phyloP scores from a whole-genome alignment of 2,329 filamentous ascomycete genomes.

The Biscogniauxia mediterranea region DNA sequence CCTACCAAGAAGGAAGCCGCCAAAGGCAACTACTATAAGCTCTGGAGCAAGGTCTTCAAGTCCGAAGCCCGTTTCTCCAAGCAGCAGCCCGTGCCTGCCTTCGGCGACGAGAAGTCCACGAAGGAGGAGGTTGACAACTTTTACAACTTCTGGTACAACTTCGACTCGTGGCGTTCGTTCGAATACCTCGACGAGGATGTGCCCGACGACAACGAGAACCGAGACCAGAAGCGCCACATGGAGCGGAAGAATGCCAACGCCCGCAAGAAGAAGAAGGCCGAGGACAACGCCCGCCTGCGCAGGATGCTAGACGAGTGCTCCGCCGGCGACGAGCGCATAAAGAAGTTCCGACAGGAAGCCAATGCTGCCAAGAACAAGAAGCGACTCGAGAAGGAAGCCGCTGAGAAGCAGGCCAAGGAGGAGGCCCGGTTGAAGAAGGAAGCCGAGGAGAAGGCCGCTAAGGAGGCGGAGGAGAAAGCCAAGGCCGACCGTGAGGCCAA shows the following conservation, averaged over 20 bases:
- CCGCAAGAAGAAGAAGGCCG: conserved; percentile 98
- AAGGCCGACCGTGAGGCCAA: conserved; percentile 78
- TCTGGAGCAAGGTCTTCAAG: conserved; percentile 89
- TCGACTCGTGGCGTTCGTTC: conserved; percentile 96
- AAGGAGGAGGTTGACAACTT: conserved; percentile 91
- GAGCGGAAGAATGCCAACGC: conserved; percentile 98
- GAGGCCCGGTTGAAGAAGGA: conserved; percentile 82
- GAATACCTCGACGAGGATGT: conserved; percentile 99
- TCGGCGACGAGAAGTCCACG: conserved; percentile 80
- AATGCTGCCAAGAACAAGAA: conserved; percentile 97
- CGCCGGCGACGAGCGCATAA: conserved; percentile 88
- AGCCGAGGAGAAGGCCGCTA: conserved; percentile 74
- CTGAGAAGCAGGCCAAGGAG: conserved; percentile 81
- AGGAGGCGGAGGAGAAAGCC: conserved; percentile 81
- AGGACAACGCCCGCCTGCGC: conserved; percentile 89
- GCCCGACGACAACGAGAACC: conserved; percentile 97
- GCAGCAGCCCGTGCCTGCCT: conserved; percentile 78
- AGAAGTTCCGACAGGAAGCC: conserved; percentile 90
- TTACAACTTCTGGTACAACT: conserved; percentile 99
- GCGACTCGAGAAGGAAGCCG: conserved; percentile 83
- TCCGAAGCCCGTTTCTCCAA: conserved; percentile 92
- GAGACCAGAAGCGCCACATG: conserved; percentile 96
- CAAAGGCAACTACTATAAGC: conserved; percentile 91
- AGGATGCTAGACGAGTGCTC: conserved; percentile 86
- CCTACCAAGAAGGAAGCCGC: conserved; percentile 86